These are phyloP conservation scores for Leccinum imitatum DNA, from an alignment of 768 basidiomycete species.

Conservation along the genomic window DNA sequence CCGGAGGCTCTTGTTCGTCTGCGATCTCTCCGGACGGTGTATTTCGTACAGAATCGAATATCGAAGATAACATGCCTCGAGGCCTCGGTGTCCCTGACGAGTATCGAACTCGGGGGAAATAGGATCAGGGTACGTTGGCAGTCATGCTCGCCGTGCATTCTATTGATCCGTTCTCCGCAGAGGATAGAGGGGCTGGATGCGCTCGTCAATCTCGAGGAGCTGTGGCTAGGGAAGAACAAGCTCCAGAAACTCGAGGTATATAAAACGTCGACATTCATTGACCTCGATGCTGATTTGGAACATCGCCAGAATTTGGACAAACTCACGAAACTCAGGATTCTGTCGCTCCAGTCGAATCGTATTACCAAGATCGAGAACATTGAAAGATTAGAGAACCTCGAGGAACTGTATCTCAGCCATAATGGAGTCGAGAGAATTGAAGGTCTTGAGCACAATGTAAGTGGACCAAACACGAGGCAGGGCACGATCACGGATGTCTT, in stretches of 20 bases:
- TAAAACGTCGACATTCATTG: background rate
- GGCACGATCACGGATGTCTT: background rate
- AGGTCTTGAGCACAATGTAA: slow-evolving; percentile 81
- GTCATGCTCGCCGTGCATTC: background rate
- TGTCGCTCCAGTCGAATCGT: slow-evolving; percentile 93
- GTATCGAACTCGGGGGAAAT: slow-evolving; percentile 93
- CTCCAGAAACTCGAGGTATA: slow-evolving; percentile 80
- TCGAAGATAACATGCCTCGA: slow-evolving; percentile 70
- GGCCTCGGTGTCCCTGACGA: slow-evolving; percentile 58
- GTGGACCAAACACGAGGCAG: slow-evolving; percentile 20
- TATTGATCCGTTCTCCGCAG: slow-evolving; percentile 39
- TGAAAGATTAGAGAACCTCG: slow-evolving; percentile 67
- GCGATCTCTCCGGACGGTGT: slow-evolving; percentile 68
- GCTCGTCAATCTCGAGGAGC: slow-evolving; percentile 80
- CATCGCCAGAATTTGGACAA: slow-evolving; percentile 59
- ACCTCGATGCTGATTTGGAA: background rate
- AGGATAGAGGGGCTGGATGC: slow-evolving; percentile 84
- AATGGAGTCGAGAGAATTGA: slow-evolving; percentile 86
- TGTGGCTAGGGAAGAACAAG: slow-evolving; percentile 99
- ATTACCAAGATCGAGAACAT: slow-evolving; percentile 86
- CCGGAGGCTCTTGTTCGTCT: slow-evolving; percentile 63
- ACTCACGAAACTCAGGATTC: slow-evolving; percentile 73
- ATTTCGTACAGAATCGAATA: slow-evolving; percentile 97
- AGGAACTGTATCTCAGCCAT: slow-evolving; percentile 92
- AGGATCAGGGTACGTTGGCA: slow-evolving; percentile 67